Base-by-base conservation (phyloP, 768 basidiomycete genomes). In the Termitomyces sp. region DNA sequence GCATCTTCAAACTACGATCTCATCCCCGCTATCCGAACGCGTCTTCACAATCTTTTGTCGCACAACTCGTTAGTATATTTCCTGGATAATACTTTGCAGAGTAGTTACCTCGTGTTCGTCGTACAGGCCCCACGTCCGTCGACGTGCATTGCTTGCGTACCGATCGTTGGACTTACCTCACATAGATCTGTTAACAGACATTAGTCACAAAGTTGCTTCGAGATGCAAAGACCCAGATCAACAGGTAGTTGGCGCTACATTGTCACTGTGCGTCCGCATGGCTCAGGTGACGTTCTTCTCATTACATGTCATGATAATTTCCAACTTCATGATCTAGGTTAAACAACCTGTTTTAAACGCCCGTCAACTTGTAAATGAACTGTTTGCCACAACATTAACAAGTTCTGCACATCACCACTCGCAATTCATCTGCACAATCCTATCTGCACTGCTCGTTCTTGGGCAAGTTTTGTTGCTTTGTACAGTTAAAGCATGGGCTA, bases 31-130 rank as follows among this genome's bases (percentile, higher is more conserved):
- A 80, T 93, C 5, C 85, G 88, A 66, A 72, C 78, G 23, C 84
- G 83, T 52, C 70, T 94, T 6, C 77, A 81, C 40, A 79, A 85
- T 57, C 77, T 94, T 12, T 76, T 93, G 20, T 83, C 82, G 36
- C 88, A 92, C 68, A 80, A 82, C 64, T 86, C 87, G 92, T 93
- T 78, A 83, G 90, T 83, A 72, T 68, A 71, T 77, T 69, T 23
- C 43, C 10, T 55, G 16, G 32, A 26, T 12, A 52, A 55, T 23
- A 20, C 20, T 30, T 36, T 47, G 57, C 20, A 20, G 13, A 48
- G 58, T 61, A 23, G 38, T 16, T 33, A 56, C 60, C 46, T 60
- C 46, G 41, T 43, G 57, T 60, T 59, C 53, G 60, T 48, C 48
- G 50, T 61, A 9, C 65, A 92, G 90, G 36, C 66, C 75, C 9